Evolutionary conservation across 768 basidiomycete genomes (phyloP), one percentile per base, ranked within the genome.

Genomic region (Sarcodon aspratus): DNA sequence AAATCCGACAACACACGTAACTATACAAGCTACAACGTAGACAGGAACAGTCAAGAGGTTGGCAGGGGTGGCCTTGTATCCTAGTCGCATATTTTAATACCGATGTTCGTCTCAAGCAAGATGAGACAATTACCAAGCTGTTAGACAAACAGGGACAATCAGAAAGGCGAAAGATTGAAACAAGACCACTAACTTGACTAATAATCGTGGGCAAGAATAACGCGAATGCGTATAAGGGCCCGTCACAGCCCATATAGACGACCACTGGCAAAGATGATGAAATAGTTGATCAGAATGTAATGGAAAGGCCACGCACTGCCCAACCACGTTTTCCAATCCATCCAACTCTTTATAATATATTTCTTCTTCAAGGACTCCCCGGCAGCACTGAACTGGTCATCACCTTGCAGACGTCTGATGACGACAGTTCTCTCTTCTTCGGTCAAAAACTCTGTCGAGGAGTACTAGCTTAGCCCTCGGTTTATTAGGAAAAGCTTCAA

Each of bases 151-250:
- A 2, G 21, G 21, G 21, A 27, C 21, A 27, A 5, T 18, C n/a
- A n/a, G 10, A 35, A 27, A 27, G 21, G 21, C 21, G 21, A 27
- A 27, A 27, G 21, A 27, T 32, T 33, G 38, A 44, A 38, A n/a
- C 17, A 35, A 35, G 10, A 21, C 17, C 3, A 62, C 73, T 37
- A 53, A 82, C 79, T 65, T 82, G 67, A 51, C 74, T 80, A 61
- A 87, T 88, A 58, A 89, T 87, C 38, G 78, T 83, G 0, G 86
- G 86, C 48, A 86, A 65, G 70, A 90, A 90, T 42, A 88, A 63
- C 17, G 84, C 72, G 62, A 88, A 86, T 0, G 85, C 82, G 54
- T 88, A 89, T 42, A 89, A 62, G 0, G 85, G 83, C 63, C 72
- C 80, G 58, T 79, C 80, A 42, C 63, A 64, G 10, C 79, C 79